Conservation (phyloP, 768 basidiomycete genomes). For the Serendipita vermifera region DNA sequence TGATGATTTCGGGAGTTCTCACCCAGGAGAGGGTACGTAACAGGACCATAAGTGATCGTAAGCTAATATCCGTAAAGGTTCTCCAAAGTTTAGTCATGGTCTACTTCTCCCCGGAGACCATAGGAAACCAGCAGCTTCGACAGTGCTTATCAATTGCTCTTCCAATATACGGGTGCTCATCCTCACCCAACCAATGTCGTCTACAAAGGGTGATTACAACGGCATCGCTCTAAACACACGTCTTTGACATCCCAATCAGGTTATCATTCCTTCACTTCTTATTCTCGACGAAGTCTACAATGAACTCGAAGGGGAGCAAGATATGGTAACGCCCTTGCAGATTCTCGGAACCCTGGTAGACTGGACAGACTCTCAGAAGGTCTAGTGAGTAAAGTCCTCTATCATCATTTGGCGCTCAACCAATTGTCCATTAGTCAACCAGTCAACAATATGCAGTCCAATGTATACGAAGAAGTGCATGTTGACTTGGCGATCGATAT, state of each 20-base stretch:
- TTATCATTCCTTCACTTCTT: constrained; percentile 27
- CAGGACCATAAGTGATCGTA: neutral
- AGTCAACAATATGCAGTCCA: constrained; percentile 22
- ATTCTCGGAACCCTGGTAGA: constrained; percentile 70
- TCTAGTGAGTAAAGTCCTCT: constrained; percentile 32
- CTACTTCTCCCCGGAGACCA: constrained; percentile 72
- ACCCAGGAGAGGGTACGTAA: constrained; percentile 50
- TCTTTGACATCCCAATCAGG: constrained; percentile 19
- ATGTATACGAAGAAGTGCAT: constrained; percentile 30
- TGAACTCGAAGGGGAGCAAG: constrained; percentile 48
- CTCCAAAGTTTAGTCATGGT: constrained; percentile 38
- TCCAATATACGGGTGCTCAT: constrained; percentile 76
- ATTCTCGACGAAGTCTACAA: constrained; percentile 23
- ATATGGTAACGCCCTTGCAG: constrained; percentile 59
- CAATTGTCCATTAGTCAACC: constrained; percentile 14
- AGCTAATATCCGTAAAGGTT: constrained; percentile 25
- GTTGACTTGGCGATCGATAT: constrained; percentile 47
- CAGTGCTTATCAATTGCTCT: constrained; percentile 84
- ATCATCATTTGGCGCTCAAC: neutral
- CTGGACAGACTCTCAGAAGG: constrained; percentile 78
- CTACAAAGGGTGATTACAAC: constrained; percentile 47
- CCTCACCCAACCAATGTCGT: constrained; percentile 52
- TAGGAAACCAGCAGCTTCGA: constrained; percentile 65
- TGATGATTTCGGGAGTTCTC: constrained; percentile 65
- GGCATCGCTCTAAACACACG: constrained; percentile 9